These are phyloP conservation scores for Tolypocladium amazonense DNA, from an alignment of 2,329 filamentous ascomycete genomes.

Conservation along the genomic window DNA sequence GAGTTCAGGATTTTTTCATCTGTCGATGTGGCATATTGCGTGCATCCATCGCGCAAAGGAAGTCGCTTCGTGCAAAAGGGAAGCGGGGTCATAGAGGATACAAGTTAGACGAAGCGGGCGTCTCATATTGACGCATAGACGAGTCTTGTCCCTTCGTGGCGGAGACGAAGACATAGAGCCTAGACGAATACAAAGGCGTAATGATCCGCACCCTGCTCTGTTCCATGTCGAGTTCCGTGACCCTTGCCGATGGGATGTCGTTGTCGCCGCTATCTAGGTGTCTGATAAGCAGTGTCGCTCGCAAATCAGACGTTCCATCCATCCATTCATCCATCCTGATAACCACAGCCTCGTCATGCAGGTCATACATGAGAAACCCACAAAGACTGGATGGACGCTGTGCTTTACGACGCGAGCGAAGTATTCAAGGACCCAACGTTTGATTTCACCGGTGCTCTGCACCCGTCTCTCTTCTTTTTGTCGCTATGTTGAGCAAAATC, in stretches of 20 bases:
- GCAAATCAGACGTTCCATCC: neutral
- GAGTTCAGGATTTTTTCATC: constrained; percentile 4
- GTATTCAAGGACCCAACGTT: neutral
- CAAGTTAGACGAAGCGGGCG: neutral
- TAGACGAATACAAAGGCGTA: neutral
- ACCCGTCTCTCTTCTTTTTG: no score
- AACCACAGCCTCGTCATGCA: neutral
- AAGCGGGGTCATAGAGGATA: constrained; percentile 2
- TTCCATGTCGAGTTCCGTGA: neutral
- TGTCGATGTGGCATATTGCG: neutral
- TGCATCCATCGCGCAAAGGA: neutral
- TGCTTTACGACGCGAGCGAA: neutral
- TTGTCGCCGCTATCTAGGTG: neutral
- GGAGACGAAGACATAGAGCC: neutral
- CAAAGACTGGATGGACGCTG: neutral
- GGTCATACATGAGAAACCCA: neutral
- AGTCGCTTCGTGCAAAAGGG: neutral
- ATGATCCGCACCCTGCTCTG: neutral
- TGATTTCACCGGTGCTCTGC: neutral
- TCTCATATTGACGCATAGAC: constrained; percentile 1
- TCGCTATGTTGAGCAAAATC: neutral
- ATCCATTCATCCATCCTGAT: no score
- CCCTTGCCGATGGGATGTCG: neutral
- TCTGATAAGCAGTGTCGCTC: neutral
- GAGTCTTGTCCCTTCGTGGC: neutral